These are phyloP conservation scores for Pestalotiopsis sp. DNA, from an alignment of 2,329 filamentous ascomycete genomes.

Conservation along the genomic window DNA sequence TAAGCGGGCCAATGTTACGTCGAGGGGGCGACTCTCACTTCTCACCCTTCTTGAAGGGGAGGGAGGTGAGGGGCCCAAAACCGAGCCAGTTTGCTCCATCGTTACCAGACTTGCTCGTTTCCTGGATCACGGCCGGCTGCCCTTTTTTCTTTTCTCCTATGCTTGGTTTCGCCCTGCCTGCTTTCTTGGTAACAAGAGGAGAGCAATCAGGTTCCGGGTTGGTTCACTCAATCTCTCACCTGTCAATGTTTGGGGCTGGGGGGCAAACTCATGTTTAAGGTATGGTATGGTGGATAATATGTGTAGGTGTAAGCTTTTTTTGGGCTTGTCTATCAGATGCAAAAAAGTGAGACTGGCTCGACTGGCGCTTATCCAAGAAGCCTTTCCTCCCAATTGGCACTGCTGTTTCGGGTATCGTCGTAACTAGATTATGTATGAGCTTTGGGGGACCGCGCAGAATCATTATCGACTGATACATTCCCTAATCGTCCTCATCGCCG, in stretches of 20 bases:
- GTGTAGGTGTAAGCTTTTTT: not conserved
- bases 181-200: not conserved
- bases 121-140: not conserved
- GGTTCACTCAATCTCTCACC: not conserved
- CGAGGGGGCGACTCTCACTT: not conserved
- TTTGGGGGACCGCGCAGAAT: not conserved
- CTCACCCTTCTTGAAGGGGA: not conserved
- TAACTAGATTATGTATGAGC: not conserved
- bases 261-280: too few species aligned
- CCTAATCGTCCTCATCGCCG: conserved; percentile 33
- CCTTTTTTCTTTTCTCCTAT: too few species aligned
- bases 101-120: not conserved
- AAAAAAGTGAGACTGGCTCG: not conserved
- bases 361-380: not conserved
- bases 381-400: not conserved
- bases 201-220: not conserved
- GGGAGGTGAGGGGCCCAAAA: not conserved
- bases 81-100: not conserved
- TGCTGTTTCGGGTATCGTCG: conserved; percentile 9
- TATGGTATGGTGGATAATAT: not conserved
- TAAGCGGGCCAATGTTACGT: not conserved
- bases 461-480: not conserved
- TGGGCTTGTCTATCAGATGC: not conserved
- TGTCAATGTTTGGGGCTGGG: not conserved
- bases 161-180: not conserved